A percentile compares a stretch with the other conserved stretches of the same genome.
Conservation (phyloP, 2,329 filamentous ascomycete species). For the Chaetomium sp. region DNA sequence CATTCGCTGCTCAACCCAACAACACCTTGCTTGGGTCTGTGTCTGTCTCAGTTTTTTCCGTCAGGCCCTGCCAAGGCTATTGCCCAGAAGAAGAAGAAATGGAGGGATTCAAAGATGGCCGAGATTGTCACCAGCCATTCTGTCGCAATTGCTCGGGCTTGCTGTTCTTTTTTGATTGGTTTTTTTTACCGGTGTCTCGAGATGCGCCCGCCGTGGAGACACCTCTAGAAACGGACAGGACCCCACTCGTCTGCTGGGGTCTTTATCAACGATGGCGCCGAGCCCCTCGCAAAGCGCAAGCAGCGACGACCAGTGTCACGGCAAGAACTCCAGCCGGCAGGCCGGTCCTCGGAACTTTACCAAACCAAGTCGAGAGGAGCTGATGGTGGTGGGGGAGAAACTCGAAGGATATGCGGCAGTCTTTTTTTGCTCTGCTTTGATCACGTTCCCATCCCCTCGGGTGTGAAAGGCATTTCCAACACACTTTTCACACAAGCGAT, state of each 20-base stretch:
- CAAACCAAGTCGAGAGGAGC: too few species aligned
- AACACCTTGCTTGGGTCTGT: too few species aligned
- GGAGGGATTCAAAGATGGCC: background rate
- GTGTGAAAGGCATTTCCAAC: too few species aligned
- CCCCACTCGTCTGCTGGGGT: constrained; percentile 17
- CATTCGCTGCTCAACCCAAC: too few species aligned
- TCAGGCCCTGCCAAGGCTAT: too few species aligned
- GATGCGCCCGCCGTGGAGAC: constrained; percentile 21
- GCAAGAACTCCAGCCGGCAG: constrained; percentile 16
- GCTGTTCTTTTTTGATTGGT: constrained; percentile 23
- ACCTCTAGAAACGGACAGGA: constrained; percentile 7
- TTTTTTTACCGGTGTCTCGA: constrained; percentile 19
- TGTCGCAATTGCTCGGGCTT: constrained; percentile 20
- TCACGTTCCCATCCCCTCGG: too few species aligned
- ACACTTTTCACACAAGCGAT: background rate
- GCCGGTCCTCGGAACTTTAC: constrained; percentile 11
- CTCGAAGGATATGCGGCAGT: constrained; percentile 5
- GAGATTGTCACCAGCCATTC: background rate
- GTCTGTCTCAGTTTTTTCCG: too few species aligned
- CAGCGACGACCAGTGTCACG: constrained; percentile 11
- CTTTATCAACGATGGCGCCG: constrained; percentile 16
- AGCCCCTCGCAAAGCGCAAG: constrained; percentile 14
- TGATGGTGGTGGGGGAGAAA: too few species aligned
- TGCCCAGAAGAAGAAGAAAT: background rate
- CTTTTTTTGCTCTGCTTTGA: background rate